Percentiles rank a stretch among this genome's conserved stretches.
Evolutionary conservation across 768 basidiomycete species (phyloP).

Genomic region (Russula brevipes): DNA sequence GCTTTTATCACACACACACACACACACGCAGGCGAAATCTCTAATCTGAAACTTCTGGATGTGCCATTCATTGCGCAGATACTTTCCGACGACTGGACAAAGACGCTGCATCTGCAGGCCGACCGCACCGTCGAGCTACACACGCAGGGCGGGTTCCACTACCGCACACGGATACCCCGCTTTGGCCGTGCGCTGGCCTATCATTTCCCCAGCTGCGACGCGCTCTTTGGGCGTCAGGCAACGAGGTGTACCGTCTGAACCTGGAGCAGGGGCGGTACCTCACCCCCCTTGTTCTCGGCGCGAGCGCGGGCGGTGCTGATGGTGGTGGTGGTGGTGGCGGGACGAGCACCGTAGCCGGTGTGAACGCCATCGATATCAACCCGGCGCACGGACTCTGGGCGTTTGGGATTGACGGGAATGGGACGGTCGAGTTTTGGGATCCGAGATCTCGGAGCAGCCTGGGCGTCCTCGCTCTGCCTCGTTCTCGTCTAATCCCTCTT

Average conservation of each 20-base stretch:
- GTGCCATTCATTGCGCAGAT: constrained; percentile 45
- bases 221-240: constrained; percentile 80
- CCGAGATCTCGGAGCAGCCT: constrained; percentile 74
- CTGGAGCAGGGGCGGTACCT: constrained; percentile 94
- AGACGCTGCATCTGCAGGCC: constrained; percentile 92
- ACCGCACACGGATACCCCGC: constrained; percentile 88
- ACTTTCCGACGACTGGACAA: constrained; percentile 97
- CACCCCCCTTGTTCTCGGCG: constrained; percentile 61
- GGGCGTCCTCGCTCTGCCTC: constrained; percentile 61
- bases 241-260: constrained; percentile 89
- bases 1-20: neutral
- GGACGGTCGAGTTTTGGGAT: constrained; percentile 95
- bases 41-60: neutral
- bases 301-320: constrained; percentile 1
- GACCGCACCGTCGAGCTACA: constrained; percentile 94
- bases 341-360: constrained; percentile 63
- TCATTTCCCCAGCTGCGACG: constrained; percentile 91
- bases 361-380: constrained; percentile 91
- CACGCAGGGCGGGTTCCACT: constrained; percentile 89
- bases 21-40: neutral
- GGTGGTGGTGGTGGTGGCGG: constrained; percentile 34
- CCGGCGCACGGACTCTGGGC: constrained; percentile 85
- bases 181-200: constrained; percentile 92
- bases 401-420: constrained; percentile 83
- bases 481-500: constrained; percentile 44